Percentiles rank a stretch among this genome's conserved stretches.
These are phyloP conservation scores for Linnemannia exigua DNA, from an alignment of 192 early-diverging fungal species.

Conservation along the genomic window DNA sequence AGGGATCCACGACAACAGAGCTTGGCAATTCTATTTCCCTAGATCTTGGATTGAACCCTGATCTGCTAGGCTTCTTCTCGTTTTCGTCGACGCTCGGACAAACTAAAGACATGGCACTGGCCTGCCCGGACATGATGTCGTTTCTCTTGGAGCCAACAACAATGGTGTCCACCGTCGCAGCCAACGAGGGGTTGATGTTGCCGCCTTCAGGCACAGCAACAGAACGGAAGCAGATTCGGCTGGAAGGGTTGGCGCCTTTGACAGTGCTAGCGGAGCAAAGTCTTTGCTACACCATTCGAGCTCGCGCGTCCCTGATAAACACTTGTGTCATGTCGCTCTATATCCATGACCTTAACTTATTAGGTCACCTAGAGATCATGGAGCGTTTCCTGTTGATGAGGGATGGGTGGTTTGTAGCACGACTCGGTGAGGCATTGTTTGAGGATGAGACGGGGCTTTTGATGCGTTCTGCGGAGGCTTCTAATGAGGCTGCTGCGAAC, in stretches of 20 bases:
- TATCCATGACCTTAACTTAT: constrained; percentile 60
- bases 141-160: constrained; percentile 12
- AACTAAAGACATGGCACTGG: constrained; percentile 16
- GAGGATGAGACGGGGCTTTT: constrained; percentile 49
- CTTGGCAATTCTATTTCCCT: neutral
- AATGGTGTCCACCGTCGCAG: neutral
- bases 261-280: constrained; percentile 35
- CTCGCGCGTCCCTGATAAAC: constrained; percentile 51
- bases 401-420: constrained; percentile 59
- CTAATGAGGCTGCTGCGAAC: constrained; percentile 10
- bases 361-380: constrained; percentile 57
- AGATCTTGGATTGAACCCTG: constrained; percentile 13
- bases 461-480: constrained; percentile 14
- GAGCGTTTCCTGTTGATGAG: constrained; percentile 59
- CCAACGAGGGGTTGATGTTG: neutral
- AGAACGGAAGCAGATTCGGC: neutral
- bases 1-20: neutral
- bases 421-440: constrained; percentile 56
- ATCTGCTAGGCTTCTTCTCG: constrained; percentile 31
- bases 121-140: constrained; percentile 31
- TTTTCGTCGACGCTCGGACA: constrained; percentile 13
- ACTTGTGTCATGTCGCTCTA: constrained; percentile 63
- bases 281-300: constrained; percentile 41
- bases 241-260: constrained; percentile 47
- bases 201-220: neutral